Conservation (phyloP, 192 early-diverging fungal genomes). For the Cladochytrium replicatum region DNA sequence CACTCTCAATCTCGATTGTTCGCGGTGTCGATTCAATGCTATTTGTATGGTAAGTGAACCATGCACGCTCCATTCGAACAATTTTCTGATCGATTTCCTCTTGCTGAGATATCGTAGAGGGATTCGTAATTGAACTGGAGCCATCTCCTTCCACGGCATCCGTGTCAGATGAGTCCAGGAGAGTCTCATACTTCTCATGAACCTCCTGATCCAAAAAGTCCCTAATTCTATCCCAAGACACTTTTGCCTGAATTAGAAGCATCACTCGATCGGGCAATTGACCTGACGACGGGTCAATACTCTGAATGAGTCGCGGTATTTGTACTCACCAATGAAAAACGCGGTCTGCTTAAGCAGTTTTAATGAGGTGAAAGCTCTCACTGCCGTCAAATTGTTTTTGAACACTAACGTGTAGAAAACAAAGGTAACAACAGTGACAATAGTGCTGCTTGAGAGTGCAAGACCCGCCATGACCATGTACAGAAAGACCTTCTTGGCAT, state of each 20-base stretch:
- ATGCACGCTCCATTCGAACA: conserved; percentile 1
- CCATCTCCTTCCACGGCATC: no score
- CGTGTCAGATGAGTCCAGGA: not conserved
- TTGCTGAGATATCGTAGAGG: conserved; percentile 12
- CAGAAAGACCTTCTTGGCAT: no score
- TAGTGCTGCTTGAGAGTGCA: conserved; percentile 26
- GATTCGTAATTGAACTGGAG: no score
- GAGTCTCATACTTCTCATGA: conserved; percentile 29
- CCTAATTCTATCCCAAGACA: conserved; percentile 54
- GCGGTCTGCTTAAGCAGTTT: conserved; percentile 15
- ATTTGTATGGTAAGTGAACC: not conserved
- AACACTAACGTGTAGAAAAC: conserved; percentile 35
- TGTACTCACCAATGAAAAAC: no score
- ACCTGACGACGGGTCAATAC: conserved; percentile 27
- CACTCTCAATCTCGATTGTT: no score
- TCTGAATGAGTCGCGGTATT: conserved; percentile 41
- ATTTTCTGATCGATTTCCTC: not conserved
- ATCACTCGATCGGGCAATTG: conserved; percentile 39
- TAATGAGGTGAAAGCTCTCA: conserved; percentile 30
- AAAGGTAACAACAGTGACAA: conserved; percentile 48
- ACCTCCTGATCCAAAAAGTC: conserved; percentile 67
- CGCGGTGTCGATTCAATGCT: no score
- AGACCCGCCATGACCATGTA: no score
- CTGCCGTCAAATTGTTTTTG: conserved; percentile 19
- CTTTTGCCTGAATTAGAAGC: conserved; percentile 38